These are phyloP conservation scores for Nannizziopsis barbatae DNA, from an alignment of 2,329 filamentous ascomycete species.

Conservation along the genomic window DNA sequence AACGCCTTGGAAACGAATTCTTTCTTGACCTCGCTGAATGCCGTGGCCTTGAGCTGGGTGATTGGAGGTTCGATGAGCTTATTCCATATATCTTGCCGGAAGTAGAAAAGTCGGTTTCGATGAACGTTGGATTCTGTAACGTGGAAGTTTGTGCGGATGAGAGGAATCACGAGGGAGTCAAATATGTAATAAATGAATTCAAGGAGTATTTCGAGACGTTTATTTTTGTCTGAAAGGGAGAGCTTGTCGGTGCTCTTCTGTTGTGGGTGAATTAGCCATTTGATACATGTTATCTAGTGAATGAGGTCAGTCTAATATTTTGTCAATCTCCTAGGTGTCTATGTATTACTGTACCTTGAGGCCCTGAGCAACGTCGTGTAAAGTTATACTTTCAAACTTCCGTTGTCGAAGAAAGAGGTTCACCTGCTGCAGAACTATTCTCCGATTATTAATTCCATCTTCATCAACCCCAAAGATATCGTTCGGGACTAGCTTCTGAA, in stretches of 20 bases:
- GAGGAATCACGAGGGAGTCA: conserved; percentile 78
- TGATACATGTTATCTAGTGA: conserved; percentile 52
- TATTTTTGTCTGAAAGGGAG: conserved; percentile 59
- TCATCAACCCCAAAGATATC: conserved; percentile 59
- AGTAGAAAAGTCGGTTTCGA: conserved; percentile 77
- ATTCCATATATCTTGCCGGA: conserved; percentile 87
- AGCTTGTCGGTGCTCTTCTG: conserved; percentile 41
- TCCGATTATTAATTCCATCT: conserved; percentile 48
- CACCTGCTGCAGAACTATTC: conserved; percentile 53
- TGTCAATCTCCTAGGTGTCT: not conserved
- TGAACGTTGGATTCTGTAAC: conserved; percentile 80
- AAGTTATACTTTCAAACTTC: conserved; percentile 66
- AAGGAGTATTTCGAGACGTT: conserved; percentile 65
- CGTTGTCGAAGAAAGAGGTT: conserved; percentile 66
- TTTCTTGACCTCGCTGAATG: conserved; percentile 66
- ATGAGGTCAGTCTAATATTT: not conserved
- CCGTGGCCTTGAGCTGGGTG: conserved; percentile 51
- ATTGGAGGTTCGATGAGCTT: conserved; percentile 63
- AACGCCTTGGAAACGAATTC: conserved; percentile 48
- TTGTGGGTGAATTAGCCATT: conserved; percentile 58
- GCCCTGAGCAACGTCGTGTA: conserved; percentile 66
- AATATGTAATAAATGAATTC: conserved; percentile 90
- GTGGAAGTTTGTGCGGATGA: conserved; percentile 81
- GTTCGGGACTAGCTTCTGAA: conserved; percentile 61
- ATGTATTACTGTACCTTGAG: conserved; percentile 49